phyloP scores from a whole-genome alignment of 2,329 filamentous ascomycete species.

The Trichoderma sp. region DNA sequence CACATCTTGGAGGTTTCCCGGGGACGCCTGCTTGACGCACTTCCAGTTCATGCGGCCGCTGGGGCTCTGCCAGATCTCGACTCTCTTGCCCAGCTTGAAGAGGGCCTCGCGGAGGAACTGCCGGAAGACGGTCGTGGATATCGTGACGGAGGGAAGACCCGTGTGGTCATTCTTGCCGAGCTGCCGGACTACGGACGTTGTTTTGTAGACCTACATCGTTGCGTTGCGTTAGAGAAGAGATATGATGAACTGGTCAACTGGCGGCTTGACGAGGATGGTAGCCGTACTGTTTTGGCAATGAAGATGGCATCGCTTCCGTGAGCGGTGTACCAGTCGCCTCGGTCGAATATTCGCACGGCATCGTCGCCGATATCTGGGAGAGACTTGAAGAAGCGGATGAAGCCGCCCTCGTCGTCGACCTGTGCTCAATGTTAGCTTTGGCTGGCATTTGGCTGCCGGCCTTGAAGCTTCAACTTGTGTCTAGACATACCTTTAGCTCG shows the following conservation, averaged over 20 bases:
- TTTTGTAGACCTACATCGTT: slow-evolving; percentile 79
- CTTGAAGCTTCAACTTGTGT: not conserved
- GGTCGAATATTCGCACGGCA: slow-evolving; percentile 88
- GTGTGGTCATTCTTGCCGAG: slow-evolving; percentile 81
- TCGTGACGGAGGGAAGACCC: slow-evolving; percentile 89
- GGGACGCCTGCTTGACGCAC: slow-evolving; percentile 85
- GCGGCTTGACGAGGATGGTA: not conserved
- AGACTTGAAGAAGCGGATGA: slow-evolving; percentile 95
- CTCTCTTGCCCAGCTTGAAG: slow-evolving; percentile 83
- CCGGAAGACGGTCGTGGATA: slow-evolving; percentile 92
- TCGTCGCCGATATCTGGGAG: slow-evolving; percentile 70
- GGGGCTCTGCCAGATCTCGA: slow-evolving; percentile 84
- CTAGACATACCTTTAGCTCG: slow-evolving; percentile 63
- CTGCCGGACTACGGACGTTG: slow-evolving; percentile 89
- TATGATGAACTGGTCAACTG: not conserved
- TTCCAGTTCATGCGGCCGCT: slow-evolving; percentile 89
- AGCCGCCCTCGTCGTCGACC: slow-evolving; percentile 96
- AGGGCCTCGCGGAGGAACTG: slow-evolving; percentile 94
- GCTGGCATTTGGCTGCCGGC: not conserved
- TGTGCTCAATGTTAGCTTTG: slow-evolving; percentile 40
- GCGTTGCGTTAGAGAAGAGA: not conserved
- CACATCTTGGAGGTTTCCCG: slow-evolving; percentile 93
- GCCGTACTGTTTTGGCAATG: slow-evolving; percentile 71
- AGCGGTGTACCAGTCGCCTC: slow-evolving; percentile 94
- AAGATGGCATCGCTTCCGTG: slow-evolving; percentile 83